Conservation (phyloP, 352 stramenopile genomes). For the Phytophthora cryptogea region DNA sequence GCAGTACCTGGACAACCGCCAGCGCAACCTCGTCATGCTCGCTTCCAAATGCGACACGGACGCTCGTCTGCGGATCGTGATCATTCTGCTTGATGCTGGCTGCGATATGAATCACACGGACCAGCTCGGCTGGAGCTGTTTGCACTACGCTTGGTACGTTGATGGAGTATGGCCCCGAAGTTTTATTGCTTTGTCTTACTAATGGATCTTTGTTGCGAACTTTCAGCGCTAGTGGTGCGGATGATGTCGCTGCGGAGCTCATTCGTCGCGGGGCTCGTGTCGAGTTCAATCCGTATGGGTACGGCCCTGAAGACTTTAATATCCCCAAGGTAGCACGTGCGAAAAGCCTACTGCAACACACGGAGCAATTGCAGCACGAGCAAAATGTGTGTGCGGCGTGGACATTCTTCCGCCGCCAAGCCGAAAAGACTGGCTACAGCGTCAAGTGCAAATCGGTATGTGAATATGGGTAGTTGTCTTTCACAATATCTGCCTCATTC, state of each 20-base stretch:
- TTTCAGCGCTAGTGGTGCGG: conserved; percentile 65
- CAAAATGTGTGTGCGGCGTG: conserved; percentile 77
- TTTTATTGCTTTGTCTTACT: neutral
- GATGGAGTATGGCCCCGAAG: neutral
- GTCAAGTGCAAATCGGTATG: conserved; percentile 78
- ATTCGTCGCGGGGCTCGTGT: conserved; percentile 71
- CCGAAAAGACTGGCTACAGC: conserved; percentile 63
- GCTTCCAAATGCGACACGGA: conserved; percentile 84
- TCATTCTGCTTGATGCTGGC: conserved; percentile 84
- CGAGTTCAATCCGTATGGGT: conserved; percentile 86
- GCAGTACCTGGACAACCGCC: conserved; percentile 74
- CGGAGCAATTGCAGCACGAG: conserved; percentile 84
- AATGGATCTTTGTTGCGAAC: neutral
- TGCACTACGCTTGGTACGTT: conserved; percentile 86
- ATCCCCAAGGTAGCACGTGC: conserved; percentile 80
- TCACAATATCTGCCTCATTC: neutral
- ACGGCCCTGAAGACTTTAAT: conserved; percentile 84
- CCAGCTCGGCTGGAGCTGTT: conserved; percentile 81
- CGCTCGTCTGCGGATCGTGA: conserved; percentile 74
- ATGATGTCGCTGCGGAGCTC: conserved; percentile 76
- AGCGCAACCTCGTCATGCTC: conserved; percentile 87
- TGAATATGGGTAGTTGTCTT: conserved; percentile 10
- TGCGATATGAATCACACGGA: conserved; percentile 89
- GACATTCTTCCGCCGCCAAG: conserved; percentile 79
- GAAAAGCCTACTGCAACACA: conserved; percentile 88